A percentile compares a stretch with the other conserved stretches of the same genome.
phyloP scores from a whole-genome alignment of 2,329 filamentous ascomycete species.

The Fusarium pseudoanthophilum region DNA sequence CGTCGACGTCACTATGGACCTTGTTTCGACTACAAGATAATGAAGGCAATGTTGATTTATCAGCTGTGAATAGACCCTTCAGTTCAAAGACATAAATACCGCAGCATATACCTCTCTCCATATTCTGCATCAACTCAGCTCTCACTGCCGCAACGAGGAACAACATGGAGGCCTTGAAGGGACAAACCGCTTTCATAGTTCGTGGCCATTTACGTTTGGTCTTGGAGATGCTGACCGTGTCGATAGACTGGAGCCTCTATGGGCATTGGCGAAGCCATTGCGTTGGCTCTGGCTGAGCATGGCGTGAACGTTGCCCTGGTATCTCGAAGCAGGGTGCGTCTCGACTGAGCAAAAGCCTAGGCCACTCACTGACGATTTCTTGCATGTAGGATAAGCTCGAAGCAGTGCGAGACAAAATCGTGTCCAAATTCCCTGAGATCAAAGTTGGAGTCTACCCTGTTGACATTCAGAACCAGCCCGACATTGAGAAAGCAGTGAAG shows the following conservation, averaged over 20 bases:
- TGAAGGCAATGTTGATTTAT: neutral
- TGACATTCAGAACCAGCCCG: neutral
- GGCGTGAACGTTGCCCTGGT: neutral
- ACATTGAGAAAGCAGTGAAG: neutral
- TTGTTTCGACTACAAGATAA: neutral
- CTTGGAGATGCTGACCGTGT: fast-evolving
- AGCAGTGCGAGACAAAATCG: neutral
- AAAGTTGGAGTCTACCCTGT: neutral
- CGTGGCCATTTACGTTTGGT: fast-evolving
- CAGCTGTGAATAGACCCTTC: fast-evolving
- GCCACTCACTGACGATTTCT: neutral
- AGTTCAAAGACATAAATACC: neutral
- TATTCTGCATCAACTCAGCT: fast-evolving
- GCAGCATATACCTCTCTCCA: fast-evolving
- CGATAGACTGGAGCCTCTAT: conserved; percentile 10
- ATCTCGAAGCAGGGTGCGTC: neutral
- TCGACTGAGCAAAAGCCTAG: fast-evolving
- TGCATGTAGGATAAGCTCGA: neutral
- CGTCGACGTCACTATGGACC: neutral
- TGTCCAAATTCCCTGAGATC: neutral
- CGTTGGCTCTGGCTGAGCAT: neutral
- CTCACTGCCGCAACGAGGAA: fast-evolving
- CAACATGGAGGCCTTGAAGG: neutral
- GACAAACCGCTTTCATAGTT: neutral
- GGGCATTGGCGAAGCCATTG: conserved; percentile 20